Percentiles rank a stretch among this genome's conserved stretches.
Evolutionary conservation across 768 basidiomycete species (phyloP).

Genomic region (Termitomyces sp.): DNA sequence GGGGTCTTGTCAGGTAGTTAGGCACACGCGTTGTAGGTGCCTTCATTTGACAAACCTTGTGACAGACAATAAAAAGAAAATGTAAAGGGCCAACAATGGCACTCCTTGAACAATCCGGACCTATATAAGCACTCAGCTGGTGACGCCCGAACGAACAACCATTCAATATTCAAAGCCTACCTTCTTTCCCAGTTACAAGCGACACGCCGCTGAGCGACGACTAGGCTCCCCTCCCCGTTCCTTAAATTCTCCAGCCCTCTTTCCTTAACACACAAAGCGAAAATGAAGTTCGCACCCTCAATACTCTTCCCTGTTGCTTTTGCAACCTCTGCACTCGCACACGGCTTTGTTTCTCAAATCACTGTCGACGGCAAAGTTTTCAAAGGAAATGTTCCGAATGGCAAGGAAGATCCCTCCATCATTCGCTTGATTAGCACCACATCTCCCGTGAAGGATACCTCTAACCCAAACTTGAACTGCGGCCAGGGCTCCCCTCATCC

Average conservation of each 20-base stretch:
- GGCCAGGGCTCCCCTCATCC: conserved; percentile 42
- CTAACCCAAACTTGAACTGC: conserved; percentile 53
- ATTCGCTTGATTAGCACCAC: conserved; percentile 34
- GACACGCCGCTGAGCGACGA: conserved; percentile 1
- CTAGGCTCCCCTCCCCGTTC: not conserved
- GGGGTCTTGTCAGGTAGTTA: not conserved
- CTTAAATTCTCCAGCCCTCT: not conserved
- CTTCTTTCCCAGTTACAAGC: not conserved
- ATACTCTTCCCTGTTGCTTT: conserved; percentile 27
- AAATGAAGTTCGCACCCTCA: conserved; percentile 18
- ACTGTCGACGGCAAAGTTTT: conserved; percentile 33
- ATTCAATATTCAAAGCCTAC: not conserved
- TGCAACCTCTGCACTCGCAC: conserved; percentile 34
- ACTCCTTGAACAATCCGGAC: not conserved
- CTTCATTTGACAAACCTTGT: not conserved
- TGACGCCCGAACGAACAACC: not conserved
- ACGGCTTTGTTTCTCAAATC: conserved; percentile 35
- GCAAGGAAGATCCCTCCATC: conserved; percentile 21
- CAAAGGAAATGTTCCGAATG: conserved; percentile 28
- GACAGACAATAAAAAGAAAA: not conserved
- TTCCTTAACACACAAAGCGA: not conserved
- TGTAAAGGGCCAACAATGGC: not conserved
- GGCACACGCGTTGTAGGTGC: not conserved
- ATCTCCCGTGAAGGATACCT: conserved; percentile 46
- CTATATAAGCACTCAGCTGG: not conserved